phyloP scores from a whole-genome alignment of 257 asterid species.

The Scutellaria minor region DNA sequence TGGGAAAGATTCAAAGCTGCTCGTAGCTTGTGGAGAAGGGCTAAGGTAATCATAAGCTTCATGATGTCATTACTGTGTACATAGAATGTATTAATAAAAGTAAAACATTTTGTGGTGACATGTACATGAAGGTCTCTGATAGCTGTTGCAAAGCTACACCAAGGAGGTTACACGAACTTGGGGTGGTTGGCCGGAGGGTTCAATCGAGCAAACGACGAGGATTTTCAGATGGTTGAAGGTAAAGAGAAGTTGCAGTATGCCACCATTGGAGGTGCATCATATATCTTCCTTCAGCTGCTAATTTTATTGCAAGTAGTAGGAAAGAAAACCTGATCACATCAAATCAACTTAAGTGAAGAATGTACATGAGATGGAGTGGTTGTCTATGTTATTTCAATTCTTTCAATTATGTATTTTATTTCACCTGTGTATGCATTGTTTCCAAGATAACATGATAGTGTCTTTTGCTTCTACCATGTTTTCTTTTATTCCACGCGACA shows the following conservation, averaged over 20 bases:
- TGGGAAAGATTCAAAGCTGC: slow-evolving; percentile 70
- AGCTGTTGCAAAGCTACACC: slow-evolving; percentile 65
- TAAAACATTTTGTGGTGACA: neutral
- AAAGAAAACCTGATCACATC: slow-evolving; percentile 45
- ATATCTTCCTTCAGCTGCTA: slow-evolving; percentile 81
- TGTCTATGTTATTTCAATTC: neutral
- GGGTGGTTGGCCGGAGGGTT: slow-evolving; percentile 95
- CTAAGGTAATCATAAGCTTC: slow-evolving; percentile 51
- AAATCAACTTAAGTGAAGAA: neutral
- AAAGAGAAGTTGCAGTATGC: slow-evolving; percentile 84
- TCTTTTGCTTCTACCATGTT: too few relatives aligned
- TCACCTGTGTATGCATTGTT: neutral
- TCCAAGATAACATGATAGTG: too few relatives aligned
- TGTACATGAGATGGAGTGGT: neutral
- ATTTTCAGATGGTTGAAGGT: slow-evolving; percentile 78
- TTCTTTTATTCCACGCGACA: too few relatives aligned
- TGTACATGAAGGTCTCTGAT: slow-evolving; percentile 60
- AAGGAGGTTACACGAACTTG: slow-evolving; percentile 75
- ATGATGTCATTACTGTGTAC: too few relatives aligned
- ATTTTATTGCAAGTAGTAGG: slow-evolving; percentile 63
- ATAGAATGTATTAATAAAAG: slow-evolving; percentile 37
- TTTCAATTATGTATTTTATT: neutral
- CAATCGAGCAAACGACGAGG: slow-evolving; percentile 51
- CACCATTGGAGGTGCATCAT: slow-evolving; percentile 83
- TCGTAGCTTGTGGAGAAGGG: slow-evolving; percentile 96